These are phyloP conservation scores for Panicum hallii DNA, from an alignment of 202 grass and related monocot genomes.

Conservation along the genomic window DNA sequence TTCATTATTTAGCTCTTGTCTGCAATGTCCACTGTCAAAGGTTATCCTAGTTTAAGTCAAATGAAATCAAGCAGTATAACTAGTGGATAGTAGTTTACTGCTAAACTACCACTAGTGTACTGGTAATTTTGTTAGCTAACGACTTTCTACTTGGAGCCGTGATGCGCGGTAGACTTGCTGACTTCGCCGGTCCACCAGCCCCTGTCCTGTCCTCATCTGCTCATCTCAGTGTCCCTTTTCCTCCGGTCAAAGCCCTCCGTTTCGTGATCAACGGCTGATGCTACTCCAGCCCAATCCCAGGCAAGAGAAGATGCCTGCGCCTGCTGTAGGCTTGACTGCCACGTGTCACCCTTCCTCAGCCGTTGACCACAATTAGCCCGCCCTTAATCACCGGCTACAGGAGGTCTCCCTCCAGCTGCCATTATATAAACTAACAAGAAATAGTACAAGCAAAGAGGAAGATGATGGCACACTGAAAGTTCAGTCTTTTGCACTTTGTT, in stretches of 20 bases:
- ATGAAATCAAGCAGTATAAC: too few species aligned
- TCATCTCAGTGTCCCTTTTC: background rate
- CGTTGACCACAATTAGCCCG: slow-evolving; percentile 27
- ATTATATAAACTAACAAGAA: background rate
- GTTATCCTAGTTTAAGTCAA: background rate
- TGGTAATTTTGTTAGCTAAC: background rate
- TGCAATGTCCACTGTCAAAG: too few species aligned
- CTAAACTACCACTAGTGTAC: background rate
- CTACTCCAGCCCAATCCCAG: background rate
- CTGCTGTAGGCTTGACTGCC: background rate
- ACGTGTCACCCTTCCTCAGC: background rate
- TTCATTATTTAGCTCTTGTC: too few species aligned
- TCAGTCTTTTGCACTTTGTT: background rate
- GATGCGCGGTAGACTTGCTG: slow-evolving; percentile 15
- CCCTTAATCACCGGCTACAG: background rate
- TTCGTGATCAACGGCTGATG: background rate
- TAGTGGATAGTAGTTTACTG: background rate
- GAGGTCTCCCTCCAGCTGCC: slow-evolving; percentile 13
- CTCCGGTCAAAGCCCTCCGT: background rate
- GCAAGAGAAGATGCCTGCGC: background rate
- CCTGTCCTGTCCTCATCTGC: background rate
- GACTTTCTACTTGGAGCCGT: background rate
- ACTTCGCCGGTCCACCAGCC: background rate
- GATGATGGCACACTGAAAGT: slow-evolving; percentile 33
- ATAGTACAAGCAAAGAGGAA: background rate